These are phyloP conservation scores for Thinopyrum elongatum DNA, from an alignment of 176 grass and related monocot species.

Conservation along the genomic window DNA sequence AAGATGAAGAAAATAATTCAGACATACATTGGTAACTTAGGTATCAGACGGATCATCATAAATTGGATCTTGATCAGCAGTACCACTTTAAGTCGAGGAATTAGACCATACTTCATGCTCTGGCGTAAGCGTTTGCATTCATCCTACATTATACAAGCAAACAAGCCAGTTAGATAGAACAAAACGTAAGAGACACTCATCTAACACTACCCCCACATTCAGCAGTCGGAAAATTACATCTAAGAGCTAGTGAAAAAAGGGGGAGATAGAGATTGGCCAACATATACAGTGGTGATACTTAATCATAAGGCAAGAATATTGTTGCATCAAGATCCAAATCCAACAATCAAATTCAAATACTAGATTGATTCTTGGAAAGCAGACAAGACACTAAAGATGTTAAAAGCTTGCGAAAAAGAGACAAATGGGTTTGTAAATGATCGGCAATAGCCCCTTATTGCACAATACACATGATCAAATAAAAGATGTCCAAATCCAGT, in stretches of 20 bases:
- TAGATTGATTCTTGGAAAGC: not conserved
- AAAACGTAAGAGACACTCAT: conserved; percentile 12
- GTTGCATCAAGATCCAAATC: not conserved
- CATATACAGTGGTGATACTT: not conserved
- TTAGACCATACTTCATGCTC: conserved; percentile 74
- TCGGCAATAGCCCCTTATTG: conserved; percentile 4
- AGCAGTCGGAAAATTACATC: conserved; percentile 4
- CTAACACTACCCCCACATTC: not conserved
- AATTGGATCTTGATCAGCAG: conserved; percentile 37
- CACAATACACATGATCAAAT: conserved; percentile 4
- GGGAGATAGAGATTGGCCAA: not conserved
- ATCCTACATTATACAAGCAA: conserved; percentile 56
- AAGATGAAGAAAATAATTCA: conserved; percentile 30
- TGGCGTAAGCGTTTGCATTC: conserved; percentile 88
- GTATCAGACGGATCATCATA: conserved; percentile 18
- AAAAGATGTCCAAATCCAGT: not conserved
- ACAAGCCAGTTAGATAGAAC: conserved; percentile 34
- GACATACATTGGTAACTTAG: not conserved
- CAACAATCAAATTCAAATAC: not conserved
- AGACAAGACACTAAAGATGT: not conserved
- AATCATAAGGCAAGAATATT: not conserved
- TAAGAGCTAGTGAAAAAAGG: not conserved
- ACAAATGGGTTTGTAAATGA: not conserved
- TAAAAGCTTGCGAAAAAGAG: not conserved
- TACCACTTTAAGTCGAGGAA: conserved; percentile 92